phyloP scores from a whole-genome alignment of 1,284 basidiomycete species.

The Ustanciosporium gigantosporum region DNA sequence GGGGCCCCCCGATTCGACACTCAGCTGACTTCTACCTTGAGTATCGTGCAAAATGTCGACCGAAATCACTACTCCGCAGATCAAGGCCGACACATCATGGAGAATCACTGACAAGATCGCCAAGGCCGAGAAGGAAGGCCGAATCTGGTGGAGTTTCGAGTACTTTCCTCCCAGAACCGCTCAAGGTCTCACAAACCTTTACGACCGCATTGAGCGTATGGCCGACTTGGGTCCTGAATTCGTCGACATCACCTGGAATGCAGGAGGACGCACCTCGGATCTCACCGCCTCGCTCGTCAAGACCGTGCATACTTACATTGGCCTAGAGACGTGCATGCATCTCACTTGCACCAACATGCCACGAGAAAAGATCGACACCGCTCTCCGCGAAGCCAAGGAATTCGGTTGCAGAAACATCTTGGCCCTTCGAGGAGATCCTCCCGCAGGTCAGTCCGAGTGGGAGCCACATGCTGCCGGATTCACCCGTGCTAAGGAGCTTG shows the following conservation, averaged over 20 bases:
- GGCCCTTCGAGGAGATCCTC: constrained; percentile 75
- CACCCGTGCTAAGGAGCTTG: constrained; percentile 54
- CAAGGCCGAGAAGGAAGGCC: constrained; percentile 56
- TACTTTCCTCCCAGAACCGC: constrained; percentile 94
- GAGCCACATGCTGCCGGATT: constrained; percentile 56
- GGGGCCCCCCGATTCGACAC: no score
- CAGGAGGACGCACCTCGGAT: constrained; percentile 79
- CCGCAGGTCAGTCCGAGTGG: constrained; percentile 64
- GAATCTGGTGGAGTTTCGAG: constrained; percentile 71
- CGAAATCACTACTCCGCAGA: constrained; percentile 8
- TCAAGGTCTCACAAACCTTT: constrained; percentile 67
- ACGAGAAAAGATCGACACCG: constrained; percentile 86
- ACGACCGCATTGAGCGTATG: constrained; percentile 97
- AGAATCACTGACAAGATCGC: constrained; percentile 59
- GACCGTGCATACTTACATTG: constrained; percentile 66
- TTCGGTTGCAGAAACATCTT: constrained; percentile 93
- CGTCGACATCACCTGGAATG: constrained; percentile 98
- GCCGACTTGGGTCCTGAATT: constrained; percentile 92
- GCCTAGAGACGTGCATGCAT: constrained; percentile 61
- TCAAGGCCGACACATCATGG: constrained; percentile 40
- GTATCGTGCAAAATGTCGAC: constrained; percentile 11
- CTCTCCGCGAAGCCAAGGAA: constrained; percentile 85
- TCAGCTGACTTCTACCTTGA: no score
- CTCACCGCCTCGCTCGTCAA: constrained; percentile 77
- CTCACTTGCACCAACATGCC: constrained; percentile 69